Evolutionary conservation across 2,329 filamentous ascomycete species (phyloP), one percentile per base, ranked within the genome.

Genomic region (Zasmidium angulare): DNA sequence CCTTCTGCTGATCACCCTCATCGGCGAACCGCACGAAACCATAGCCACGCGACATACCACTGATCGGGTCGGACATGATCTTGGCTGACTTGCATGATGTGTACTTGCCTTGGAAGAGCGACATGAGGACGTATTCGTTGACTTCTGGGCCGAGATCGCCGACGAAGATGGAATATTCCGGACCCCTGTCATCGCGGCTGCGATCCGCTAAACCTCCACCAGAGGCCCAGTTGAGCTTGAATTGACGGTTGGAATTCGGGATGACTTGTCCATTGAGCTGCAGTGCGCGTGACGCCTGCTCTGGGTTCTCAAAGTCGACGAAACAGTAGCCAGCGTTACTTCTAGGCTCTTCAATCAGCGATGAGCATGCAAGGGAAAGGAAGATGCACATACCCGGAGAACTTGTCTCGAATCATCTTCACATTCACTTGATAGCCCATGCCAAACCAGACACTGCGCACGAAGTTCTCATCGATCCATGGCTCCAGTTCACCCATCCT

Each of bases 401-500:
- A 96, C 79, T 97, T 97, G 81, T 99, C 95, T 67, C 95, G 91
- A 72, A 99, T 99, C 84, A 99, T 96, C 86, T 99, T 99, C 70
- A 99, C 95, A 71, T 97, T 97, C 71, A 99, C 95, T 65, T 87
- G 87, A 78, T 98, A 95, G 68, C 90, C 92, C 80, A 96, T 90
- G 70, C 93, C 87, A 72, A 91, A 96, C 84, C 91, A 98, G 49
- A 98, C 87, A 69, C 90, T 95, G 78, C 96, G 93, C 73, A 99
- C 90, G 77, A 98, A 99, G 79, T 93, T 96, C 81, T 99, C 95
- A 71, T 99, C 95, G 80, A 99, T 98, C 95, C 95, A 99, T 24
- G 92, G 91, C 78, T 98, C 93, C 65, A 99, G 89, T 77, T 99
- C 95, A 68, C 95, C 95, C 95, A 99, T 99, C 93, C 93, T 96